Evolutionary conservation across 345 rosid genomes (phyloP).

Genomic region (Jatropha curcas): DNA sequence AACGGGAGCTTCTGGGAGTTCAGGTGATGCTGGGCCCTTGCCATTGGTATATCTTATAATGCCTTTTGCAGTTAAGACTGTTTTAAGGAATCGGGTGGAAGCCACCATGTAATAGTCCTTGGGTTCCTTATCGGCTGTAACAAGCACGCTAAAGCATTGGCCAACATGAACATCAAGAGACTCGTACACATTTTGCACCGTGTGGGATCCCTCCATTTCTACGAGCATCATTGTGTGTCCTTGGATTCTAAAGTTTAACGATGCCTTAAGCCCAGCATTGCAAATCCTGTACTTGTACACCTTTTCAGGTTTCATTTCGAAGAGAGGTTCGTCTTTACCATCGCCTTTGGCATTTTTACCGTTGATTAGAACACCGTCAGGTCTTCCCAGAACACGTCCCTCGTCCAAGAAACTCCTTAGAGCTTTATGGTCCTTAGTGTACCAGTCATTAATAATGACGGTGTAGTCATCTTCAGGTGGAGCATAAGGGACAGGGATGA

Average conservation of each 20-base stretch:
- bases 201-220: slow-evolving; percentile 29
- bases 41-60: slow-evolving; percentile 26
- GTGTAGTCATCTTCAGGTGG: slow-evolving; percentile 32
- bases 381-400: slow-evolving; percentile 25
- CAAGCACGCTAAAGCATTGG: slow-evolving; percentile 24
- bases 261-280: slow-evolving; percentile 24
- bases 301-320: slow-evolving; percentile 29
- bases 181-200: slow-evolving; percentile 20
- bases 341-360: slow-evolving; percentile 20
- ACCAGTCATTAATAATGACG: slow-evolving; percentile 25
- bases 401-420: slow-evolving; percentile 15
- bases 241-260: slow-evolving; percentile 26
- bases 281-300: slow-evolving; percentile 28
- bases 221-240: slow-evolving; percentile 27
- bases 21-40: slow-evolving; percentile 20
- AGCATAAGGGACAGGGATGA: slow-evolving; percentile 29
- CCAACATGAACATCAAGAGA: slow-evolving; percentile 29
- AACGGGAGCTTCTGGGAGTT: slow-evolving; percentile 21
- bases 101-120: slow-evolving; percentile 31
- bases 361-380: slow-evolving; percentile 24
- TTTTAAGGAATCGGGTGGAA: slow-evolving; percentile 23
- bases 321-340: slow-evolving; percentile 25
- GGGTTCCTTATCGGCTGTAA: slow-evolving; percentile 20
- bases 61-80: slow-evolving; percentile 14
- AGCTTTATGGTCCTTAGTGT: slow-evolving; percentile 10